These are phyloP conservation scores for Fistulifera solaris DNA, from an alignment of 108 stramenopile species.

Conservation along the genomic window DNA sequence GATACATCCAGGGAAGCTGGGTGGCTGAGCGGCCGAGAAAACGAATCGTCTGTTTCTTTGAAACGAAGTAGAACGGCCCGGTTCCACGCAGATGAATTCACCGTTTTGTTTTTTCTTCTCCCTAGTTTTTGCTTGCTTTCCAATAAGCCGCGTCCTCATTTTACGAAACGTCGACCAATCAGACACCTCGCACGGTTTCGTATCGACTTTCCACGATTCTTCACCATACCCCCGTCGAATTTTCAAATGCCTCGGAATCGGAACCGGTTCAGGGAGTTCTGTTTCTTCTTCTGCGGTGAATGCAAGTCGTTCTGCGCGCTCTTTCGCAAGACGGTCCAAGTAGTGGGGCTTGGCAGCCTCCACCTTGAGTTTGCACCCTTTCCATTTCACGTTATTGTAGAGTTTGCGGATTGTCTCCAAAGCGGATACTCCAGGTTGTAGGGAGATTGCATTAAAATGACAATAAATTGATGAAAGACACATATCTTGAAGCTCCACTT, in stretches of 20 bases:
- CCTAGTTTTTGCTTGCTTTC: constrained; percentile 8
- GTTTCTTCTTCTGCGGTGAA: neutral
- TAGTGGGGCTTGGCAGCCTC: constrained; percentile 63
- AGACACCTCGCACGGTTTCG: constrained; percentile 29
- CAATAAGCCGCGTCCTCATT: constrained; percentile 9
- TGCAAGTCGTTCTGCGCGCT: constrained; percentile 12
- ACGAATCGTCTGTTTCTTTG: constrained; percentile 8
- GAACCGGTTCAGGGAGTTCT: constrained; percentile 11
- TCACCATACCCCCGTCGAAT: constrained; percentile 63
- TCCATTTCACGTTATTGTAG: constrained; percentile 83
- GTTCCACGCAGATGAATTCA: constrained; percentile 25
- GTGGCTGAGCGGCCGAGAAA: neutral
- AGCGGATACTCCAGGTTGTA: constrained; percentile 15
- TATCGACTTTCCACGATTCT: constrained; percentile 63
- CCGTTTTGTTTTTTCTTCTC: constrained; percentile 3
- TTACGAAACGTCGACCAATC: constrained; percentile 21
- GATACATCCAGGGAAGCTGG: neutral
- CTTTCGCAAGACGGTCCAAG: constrained; percentile 52
- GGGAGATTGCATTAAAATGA: constrained; percentile 21
- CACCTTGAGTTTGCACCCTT: constrained; percentile 61
- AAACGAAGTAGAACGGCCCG: constrained; percentile 60
- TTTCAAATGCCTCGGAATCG: constrained; percentile 44
- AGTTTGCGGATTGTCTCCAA: constrained; percentile 45
- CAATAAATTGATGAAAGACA: constrained; percentile 13
- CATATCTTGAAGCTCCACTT: constrained; percentile 26